phyloP scores from a whole-genome alignment of 2,329 filamentous ascomycete genomes.

The Emergomyces pasteurianus region DNA sequence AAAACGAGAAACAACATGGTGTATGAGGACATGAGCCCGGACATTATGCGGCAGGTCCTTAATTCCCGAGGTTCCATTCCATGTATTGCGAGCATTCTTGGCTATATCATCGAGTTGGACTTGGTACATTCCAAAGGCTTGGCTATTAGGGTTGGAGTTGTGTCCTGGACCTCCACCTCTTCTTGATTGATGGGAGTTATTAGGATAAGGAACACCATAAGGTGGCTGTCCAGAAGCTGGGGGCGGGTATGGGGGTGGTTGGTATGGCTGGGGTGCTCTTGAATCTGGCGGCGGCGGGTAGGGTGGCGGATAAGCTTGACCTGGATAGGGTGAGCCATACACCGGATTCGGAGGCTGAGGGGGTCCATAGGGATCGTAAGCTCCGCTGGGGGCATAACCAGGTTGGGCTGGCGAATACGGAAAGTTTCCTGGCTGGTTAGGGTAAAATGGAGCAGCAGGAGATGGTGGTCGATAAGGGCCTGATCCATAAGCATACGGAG shows the following conservation, averaged over 20 bases:
- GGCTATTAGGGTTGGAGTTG: slow-evolving; percentile 13
- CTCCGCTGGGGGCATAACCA: slow-evolving; percentile 10
- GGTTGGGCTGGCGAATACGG: slow-evolving; percentile 13
- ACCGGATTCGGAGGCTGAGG: slow-evolving; percentile 11
- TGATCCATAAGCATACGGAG: slow-evolving; percentile 20
- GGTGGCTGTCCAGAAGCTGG: slow-evolving; percentile 10
- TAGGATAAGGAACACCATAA: slow-evolving; percentile 7
- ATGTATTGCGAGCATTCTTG: slow-evolving; percentile 47
- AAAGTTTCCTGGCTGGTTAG: slow-evolving; percentile 12
- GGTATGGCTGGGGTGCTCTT: slow-evolving; percentile 11
- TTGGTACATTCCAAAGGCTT: slow-evolving; percentile 35
- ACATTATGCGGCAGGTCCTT: slow-evolving; percentile 51
- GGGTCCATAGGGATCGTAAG: slow-evolving; percentile 12
- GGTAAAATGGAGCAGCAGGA: slow-evolving; percentile 16
- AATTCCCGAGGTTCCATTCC: slow-evolving; percentile 48
- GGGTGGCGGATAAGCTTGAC: slow-evolving; percentile 13
- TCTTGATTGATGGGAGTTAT: slow-evolving; percentile 1
- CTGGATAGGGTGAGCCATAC: slow-evolving; percentile 15
- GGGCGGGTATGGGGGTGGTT: slow-evolving; percentile 10
- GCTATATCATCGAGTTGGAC: slow-evolving; percentile 43
- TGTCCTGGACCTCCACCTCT: slow-evolving; percentile 5
- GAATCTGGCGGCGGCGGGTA: slow-evolving; percentile 12
- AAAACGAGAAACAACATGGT: slow-evolving; percentile 50
- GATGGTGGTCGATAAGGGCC: slow-evolving; percentile 22
- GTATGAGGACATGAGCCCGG: slow-evolving; percentile 51